Percentiles rank a stretch among this genome's conserved stretches.
These are phyloP conservation scores for Euphorbia celastroides DNA, from an alignment of 441 rosid species.

Conservation along the genomic window DNA sequence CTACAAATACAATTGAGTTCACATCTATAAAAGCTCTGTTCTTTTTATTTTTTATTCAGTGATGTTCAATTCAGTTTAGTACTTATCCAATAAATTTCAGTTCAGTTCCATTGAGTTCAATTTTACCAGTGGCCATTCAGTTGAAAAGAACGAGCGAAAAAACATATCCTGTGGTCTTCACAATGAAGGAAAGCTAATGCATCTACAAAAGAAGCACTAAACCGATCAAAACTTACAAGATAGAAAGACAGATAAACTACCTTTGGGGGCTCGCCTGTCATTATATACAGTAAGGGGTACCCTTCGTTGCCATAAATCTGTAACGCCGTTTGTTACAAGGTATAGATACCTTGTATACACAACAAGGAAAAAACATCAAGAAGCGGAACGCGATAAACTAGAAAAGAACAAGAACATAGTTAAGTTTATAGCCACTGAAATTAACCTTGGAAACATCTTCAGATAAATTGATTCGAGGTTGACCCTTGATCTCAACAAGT, in stretches of 20 bases:
- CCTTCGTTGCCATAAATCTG: conserved; percentile 83
- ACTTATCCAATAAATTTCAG: too few species aligned
- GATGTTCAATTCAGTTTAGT: too few species aligned
- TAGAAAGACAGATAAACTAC: conserved; percentile 27
- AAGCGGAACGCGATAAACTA: too few species aligned
- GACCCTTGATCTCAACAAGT: conserved; percentile 83
- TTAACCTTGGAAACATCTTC: conserved; percentile 94
- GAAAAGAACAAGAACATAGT: background rate
- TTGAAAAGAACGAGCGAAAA: too few species aligned
- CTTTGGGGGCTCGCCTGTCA: conserved; percentile 89
- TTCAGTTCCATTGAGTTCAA: too few species aligned
- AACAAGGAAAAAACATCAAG: conserved; percentile 15
- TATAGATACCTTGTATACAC: conserved; percentile 62
- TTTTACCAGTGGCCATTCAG: too few species aligned
- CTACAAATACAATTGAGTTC: too few species aligned
- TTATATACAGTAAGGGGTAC: conserved; percentile 82
- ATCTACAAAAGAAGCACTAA: conserved; percentile 6
- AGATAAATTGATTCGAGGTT: conserved; percentile 94
- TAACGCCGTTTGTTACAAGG: conserved; percentile 84
- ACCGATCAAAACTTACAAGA: conserved; percentile 3
- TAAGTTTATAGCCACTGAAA: too few species aligned
- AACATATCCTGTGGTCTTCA: background rate
- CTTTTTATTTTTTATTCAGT: too few species aligned
- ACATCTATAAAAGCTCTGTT: too few species aligned
- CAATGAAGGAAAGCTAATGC: background rate